phyloP scores from a whole-genome alignment of 2,329 filamentous ascomycete genomes.

The Neopestalotiopsis sp. region DNA sequence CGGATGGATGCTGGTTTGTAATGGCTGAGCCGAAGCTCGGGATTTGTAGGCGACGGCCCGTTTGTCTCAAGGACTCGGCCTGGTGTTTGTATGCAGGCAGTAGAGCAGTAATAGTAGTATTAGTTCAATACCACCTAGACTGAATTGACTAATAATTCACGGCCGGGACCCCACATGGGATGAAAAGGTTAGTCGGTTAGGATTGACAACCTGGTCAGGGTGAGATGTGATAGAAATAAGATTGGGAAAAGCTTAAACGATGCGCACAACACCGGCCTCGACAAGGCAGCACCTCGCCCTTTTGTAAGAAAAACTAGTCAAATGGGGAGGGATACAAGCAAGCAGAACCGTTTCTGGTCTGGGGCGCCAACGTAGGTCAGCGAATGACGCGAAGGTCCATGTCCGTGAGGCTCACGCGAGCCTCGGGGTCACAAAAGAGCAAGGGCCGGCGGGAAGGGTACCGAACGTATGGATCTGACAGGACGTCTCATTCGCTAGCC shows the following conservation, averaged over 20 bases:
- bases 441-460: constrained; percentile 6
- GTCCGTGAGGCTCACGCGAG: background rate
- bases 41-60: constrained; percentile 6
- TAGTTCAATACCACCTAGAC: constrained; percentile 1
- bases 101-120: background rate
- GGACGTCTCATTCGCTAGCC: constrained; percentile 8
- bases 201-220: background rate
- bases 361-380: constrained; percentile 5
- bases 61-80: constrained; percentile 6
- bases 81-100: constrained; percentile 6
- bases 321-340: background rate
- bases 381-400: background rate
- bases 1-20: background rate
- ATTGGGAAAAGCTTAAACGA: constrained; percentile 10
- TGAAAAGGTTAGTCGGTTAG: background rate
- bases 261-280: background rate
- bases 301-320: constrained; percentile 4
- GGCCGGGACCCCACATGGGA: constrained; percentile 5
- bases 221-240: constrained; percentile 14
- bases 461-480: constrained; percentile 7
- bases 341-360: background rate
- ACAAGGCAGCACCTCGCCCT: constrained; percentile 6
- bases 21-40: background rate
- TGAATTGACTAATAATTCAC: constrained; percentile 2
- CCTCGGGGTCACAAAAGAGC: background rate